Base-by-base conservation (phyloP, 495 filamentous ascomycete species). In the Parathielavia hyrcaniae region DNA sequence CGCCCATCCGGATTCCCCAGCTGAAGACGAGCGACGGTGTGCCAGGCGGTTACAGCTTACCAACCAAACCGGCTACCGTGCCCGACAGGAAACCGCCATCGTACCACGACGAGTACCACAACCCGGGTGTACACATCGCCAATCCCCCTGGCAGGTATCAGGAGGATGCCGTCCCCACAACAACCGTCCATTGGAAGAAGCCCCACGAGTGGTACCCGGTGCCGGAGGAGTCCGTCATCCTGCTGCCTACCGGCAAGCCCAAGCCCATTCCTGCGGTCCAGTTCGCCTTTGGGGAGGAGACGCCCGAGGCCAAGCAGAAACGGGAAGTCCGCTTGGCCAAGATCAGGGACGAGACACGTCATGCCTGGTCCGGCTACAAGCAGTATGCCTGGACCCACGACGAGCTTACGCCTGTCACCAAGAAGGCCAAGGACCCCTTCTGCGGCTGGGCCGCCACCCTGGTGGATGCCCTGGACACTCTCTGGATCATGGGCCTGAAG, bases 401-500 rank as follows among this genome's bases (percentile, higher is more conserved):
- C 65, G 93, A 97, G 70, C 69, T 97, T 32, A 78, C 73, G 26
- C 93, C 92, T 2, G 72, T 90, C 5, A 80, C 78, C 44, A 82
- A 82, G 12, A 71, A 69, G 35, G 79, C 74, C 35, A 75, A 78
- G 0, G 79, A 97, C 64, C 88, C 91, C 0, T 98, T 98, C 65
- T 91, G 86, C 68, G 89, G 89, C 22, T 98, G 93, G 93, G 93
- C 87, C 20, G 93, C 93, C 5, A 97, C 93, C 2, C 67, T 98
- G 58, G 90, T 98, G 5, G 93, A 98, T 74, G 71, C 86, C n/a
- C 74, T 98, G 39, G 93, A 98, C 70, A 95, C 91, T 0, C 74
- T 98, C 16, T 97, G 91, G 90, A 93, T 98, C 57, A 96, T 97
- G 90, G 91, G 83, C 9, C 65, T 97, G 70, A 84, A 88, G 69